Base-by-base conservation (phyloP, 2,329 filamentous ascomycete genomes). In the Monilinia polystroma region DNA sequence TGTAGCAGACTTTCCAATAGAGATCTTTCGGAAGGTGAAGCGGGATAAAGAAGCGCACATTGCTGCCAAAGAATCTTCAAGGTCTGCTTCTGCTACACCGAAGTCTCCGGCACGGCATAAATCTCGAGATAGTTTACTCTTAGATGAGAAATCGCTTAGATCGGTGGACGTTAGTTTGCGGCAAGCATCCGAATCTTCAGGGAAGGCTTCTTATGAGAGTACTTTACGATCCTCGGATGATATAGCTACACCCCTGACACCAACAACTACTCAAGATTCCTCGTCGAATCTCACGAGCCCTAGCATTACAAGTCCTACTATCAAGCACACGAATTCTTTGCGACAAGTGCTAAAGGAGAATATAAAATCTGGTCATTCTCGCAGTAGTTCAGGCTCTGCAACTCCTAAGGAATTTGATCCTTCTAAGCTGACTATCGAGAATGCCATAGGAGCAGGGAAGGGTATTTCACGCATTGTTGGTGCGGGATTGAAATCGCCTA, bases 401-500 rank as follows among this genome's bases (percentile, higher is more conserved):
- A 77, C 75, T 43, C 73, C 66, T 10, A 64, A 56, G 45, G 60
- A n/a, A 45, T 55, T 64, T 49, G 60, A 64, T 41, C 74, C 75
- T 20, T 74, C 73, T 32, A 70, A 73, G 23, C 72, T 80, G 63
- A 76, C 79, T 6, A 67, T 87, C 1, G 88, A 90, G 23, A 83
- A 84, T 35, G 87, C 87, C 32, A 54, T 68, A 14, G 66, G 68
- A 16, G 68, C 90, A 10, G 84, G 86, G 1, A 89, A 86, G 71
- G 87, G 89, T 1, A 84, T 93, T 47, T 84, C 86, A 29, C 85
- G 87, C n/a, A 89, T 95, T 58, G 86, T 93, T 6, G 84, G 84
- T 14, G 88, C 90, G n/a, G 86, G 90, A 6, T 82, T 94, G 68
- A 91, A 90, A 72, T 89, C 89, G 1, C 93, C 93, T 0, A 89